Evolutionary conservation across 148 eudicot genomes (phyloP), one percentile per base, ranked within the genome.

Genomic region (Vaccinium myrtillus): DNA sequence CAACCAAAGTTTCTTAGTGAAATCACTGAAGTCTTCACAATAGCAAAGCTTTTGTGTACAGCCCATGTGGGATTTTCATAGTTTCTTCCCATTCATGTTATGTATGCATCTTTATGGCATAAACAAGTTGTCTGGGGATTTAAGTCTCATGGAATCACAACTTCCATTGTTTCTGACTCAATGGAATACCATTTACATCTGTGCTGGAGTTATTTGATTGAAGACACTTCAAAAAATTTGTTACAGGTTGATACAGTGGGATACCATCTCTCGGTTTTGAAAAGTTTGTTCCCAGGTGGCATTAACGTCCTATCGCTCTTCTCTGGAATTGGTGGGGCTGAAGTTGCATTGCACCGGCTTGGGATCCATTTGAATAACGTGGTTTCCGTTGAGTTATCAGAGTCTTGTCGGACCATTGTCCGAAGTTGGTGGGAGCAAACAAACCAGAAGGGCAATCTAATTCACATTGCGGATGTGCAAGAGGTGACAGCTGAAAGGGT

Each of bases 191-290:
- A 18, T 55, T 19, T 59, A 59, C 8, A 59, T 55, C 18, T 19
- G 65, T 59, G 19, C 65, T 59, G 8, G 65, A 16, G 65, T 59
- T 59, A 59, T 59, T 6, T 18, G 18, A 59, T 18, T 59, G 8
- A 18, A 59, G 9, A 15, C n/a, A 59, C 5, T 2, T 48, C 78
- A 76, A 76, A 76, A 21, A 76, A n/a, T n/a, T 51, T 25, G 5
- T 13, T n/a, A 6, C 87, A 95, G 98, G 93, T 95, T 16, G 98
- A 94, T 82, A 94, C 98, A 5, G 98, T 94, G 80, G 98, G 94
- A 3, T 95, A 94, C 75, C 98, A 94, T 75, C 87, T 95, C 0
- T 95, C 83, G 13, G 91, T 87, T 8, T 59, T 90, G 61, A 90
- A 86, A 58, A 75, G 84, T 9, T 4, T 88, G 61, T 89, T 63